These are phyloP conservation scores for Salix dunnii DNA, from an alignment of 345 rosid genomes.

Conservation along the genomic window DNA sequence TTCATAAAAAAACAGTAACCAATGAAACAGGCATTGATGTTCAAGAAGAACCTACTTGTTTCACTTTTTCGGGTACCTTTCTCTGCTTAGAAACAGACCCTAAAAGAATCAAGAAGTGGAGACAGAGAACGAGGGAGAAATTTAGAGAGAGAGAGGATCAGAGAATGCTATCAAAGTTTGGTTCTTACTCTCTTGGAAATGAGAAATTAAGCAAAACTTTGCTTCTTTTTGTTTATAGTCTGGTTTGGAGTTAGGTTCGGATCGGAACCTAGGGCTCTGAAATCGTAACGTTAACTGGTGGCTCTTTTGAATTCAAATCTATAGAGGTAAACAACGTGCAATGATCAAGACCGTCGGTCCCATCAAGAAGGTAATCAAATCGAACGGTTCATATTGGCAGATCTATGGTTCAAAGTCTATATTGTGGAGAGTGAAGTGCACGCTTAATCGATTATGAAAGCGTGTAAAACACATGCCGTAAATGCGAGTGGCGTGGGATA, in stretches of 20 bases:
- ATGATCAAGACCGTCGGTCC: not conserved
- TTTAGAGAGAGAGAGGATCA: not conserved
- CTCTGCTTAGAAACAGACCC: not conserved
- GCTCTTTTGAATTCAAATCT: slow-evolving; percentile 22
- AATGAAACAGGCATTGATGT: not conserved
- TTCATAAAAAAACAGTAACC: not conserved
- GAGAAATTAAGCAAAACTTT: not conserved
- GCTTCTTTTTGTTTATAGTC: not conserved
- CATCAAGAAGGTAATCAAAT: not conserved
- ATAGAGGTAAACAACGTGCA: not conserved
- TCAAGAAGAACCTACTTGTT: not conserved
- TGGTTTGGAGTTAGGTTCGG: slow-evolving; percentile 3
- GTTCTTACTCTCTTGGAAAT: not conserved
- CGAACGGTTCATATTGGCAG: not conserved
- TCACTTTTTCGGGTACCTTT: not conserved
- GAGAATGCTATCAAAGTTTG: not conserved
- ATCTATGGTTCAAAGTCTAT: no score
- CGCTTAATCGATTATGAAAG: not conserved
- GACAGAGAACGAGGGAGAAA: not conserved
- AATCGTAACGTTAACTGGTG: slow-evolving; percentile 15
- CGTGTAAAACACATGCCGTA: no score
- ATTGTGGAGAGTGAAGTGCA: no score
- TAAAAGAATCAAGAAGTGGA: not conserved
- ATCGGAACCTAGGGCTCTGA: not conserved
- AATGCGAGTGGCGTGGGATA: no score